Conservation (phyloP, 2,329 filamentous ascomycete genomes). For the Lasiodiplodia hormozganensis region DNA sequence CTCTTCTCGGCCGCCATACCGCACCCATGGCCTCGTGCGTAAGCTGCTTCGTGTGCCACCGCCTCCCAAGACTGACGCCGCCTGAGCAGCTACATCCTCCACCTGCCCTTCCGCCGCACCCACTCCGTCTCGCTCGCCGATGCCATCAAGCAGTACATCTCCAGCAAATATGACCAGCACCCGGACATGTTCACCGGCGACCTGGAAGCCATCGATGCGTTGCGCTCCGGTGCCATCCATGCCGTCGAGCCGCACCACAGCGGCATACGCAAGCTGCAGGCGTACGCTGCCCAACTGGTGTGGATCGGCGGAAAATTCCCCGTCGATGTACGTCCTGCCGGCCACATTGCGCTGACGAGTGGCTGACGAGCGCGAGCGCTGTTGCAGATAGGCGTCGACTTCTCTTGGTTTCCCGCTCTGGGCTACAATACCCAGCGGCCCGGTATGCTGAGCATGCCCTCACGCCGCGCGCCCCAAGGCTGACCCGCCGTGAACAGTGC, state of each 20-base stretch:
- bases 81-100: slow-evolving; percentile 65
- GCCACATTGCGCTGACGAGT: background rate
- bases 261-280: slow-evolving; percentile 85
- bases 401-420: slow-evolving; percentile 93
- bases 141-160: slow-evolving; percentile 94
- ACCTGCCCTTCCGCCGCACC: slow-evolving; percentile 87
- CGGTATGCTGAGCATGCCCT: slow-evolving; percentile 37
- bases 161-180: slow-evolving; percentile 97
- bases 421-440: slow-evolving; percentile 86
- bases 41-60: background rate
- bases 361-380: slow-evolving; percentile 25
- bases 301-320: slow-evolving; percentile 97
- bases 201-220: slow-evolving; percentile 81
- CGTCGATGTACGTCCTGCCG: slow-evolving; percentile 71
- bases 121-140: slow-evolving; percentile 77
- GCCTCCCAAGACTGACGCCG: slow-evolving; percentile 6
- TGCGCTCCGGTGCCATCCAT: slow-evolving; percentile 86
- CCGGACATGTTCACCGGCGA: slow-evolving; percentile 95
- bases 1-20: background rate
- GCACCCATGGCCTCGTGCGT: slow-evolving; percentile 36
- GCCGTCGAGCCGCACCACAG: slow-evolving; percentile 86
- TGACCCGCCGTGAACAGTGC: slow-evolving; percentile 45
- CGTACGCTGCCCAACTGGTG: slow-evolving; percentile 89
- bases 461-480: background rate
- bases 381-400: slow-evolving; percentile 84